Percentiles rank a stretch among this genome's conserved stretches.
Evolutionary conservation across 805 yeast species (phyloP).

Genomic region (Saccharomycopsis babjevae): DNA sequence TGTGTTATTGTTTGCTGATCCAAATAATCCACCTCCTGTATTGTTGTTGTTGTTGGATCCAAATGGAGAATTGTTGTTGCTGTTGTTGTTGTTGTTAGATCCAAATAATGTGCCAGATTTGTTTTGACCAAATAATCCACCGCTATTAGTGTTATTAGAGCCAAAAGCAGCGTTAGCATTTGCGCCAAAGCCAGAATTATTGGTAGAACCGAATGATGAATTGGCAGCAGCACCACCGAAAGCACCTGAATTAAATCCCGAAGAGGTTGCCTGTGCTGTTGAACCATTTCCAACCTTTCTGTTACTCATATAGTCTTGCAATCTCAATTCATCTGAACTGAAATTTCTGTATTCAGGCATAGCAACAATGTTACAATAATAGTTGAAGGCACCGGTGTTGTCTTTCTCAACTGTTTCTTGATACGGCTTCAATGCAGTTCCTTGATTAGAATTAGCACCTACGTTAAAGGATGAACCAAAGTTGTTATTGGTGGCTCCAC

Average conservation of each 20-base stretch:
- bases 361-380: constrained; percentile 64
- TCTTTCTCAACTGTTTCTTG: constrained; percentile 67
- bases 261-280: constrained; percentile 17
- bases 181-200: neutral
- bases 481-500: constrained; percentile 18
- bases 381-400: constrained; percentile 39
- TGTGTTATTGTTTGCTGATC: constrained; percentile 19
- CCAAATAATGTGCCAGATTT: constrained; percentile 27
- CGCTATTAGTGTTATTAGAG: constrained; percentile 11
- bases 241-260: constrained; percentile 19
- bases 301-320: constrained; percentile 74
- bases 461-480: constrained; percentile 18
- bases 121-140: constrained; percentile 24
- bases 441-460: constrained; percentile 29
- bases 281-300: constrained; percentile 35
- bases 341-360: constrained; percentile 85
- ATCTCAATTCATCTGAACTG: constrained; percentile 81
- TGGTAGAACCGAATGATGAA: constrained; percentile 24
- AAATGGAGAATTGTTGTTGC: constrained; percentile 10
- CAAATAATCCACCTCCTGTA: constrained; percentile 23
- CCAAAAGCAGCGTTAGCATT: constrained; percentile 18
- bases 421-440: constrained; percentile 66
- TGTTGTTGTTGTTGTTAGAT: constrained; percentile 17
- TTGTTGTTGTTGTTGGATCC: constrained; percentile 3
- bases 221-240: constrained; percentile 17